Evolutionary conservation across 1,139 yeast genomes (phyloP), one percentile per base, ranked within the genome.

Genomic region (Geotrichum fermentans): DNA sequence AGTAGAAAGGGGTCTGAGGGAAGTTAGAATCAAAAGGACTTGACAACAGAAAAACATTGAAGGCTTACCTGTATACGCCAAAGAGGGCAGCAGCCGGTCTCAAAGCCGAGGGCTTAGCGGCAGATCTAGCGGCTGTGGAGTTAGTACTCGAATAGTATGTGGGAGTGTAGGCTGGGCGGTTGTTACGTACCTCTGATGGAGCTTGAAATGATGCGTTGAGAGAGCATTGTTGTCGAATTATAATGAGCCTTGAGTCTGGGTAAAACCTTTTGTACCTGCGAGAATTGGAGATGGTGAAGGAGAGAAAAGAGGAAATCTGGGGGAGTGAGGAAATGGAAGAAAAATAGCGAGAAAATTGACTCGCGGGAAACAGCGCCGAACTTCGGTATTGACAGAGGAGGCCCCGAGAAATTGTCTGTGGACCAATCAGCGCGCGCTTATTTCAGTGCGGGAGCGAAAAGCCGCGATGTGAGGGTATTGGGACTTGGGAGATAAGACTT

Each of bases 1-100:
- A 24, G 89, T 78, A 49, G 81, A 65, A 52, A 78, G 58, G 40
- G 63, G 58, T 67, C 81, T 73, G 45, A 17, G 40, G 32, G 22
- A 39, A 26, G 43, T 35, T 36, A 45, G 45, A 13, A 39, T 24
- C 11, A 16, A 38, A 3, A 43, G 17, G 14, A n/a, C n/a, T n/a
- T n/a, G n/a, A n/a, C n/a, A n/a, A n/a, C n/a, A n/a, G n/a, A n/a
- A n/a, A n/a, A n/a, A n/a, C n/a, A 26, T 21, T 5, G 20, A 30
- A 13, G 3, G 43, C 53, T n/a, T 41, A 51, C 53, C 51, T 51
- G 49, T 43, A 50, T 18, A 43, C 49, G 26, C 45, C 49, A 22
- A 45, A 32, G 46, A 48, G 17, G 20, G 47, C 49, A 20, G 44
- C 43, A 21, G 50, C 41, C 24, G 54, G 46, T 37, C 49, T 42